Percentiles rank a stretch among this genome's conserved stretches.
Conservation (phyloP, 768 basidiomycete genomes). For the Mycena rebaudengoi region DNA sequence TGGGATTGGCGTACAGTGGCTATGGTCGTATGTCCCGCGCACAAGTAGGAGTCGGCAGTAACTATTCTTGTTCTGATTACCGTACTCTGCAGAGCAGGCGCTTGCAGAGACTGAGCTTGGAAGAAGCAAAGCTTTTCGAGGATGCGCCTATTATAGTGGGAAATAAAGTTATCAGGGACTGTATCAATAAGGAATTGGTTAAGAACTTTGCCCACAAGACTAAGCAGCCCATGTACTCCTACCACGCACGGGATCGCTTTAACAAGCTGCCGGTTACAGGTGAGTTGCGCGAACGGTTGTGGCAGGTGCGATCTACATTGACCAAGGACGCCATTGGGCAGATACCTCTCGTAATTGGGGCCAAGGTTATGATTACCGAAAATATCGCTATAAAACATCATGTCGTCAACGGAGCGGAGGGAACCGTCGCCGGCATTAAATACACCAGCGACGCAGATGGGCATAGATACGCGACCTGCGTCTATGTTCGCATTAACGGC, state of each 20-base stretch:
- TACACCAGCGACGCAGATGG: not conserved
- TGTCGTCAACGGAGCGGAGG: constrained; percentile 29
- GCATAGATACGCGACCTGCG: not conserved
- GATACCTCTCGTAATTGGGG: constrained; percentile 25
- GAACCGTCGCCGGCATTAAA: constrained; percentile 11
- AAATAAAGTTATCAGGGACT: constrained; percentile 18
- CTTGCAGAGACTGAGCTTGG: too few relatives aligned
- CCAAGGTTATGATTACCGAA: constrained; percentile 30
- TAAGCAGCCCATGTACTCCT: not conserved
- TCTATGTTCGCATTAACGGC: not conserved
- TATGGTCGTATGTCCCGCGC: too few relatives aligned
- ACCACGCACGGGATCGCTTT: not conserved
- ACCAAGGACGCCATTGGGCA: constrained; percentile 21
- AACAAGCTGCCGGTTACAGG: not conserved
- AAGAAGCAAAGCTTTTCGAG: constrained; percentile 11
- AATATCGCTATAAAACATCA: constrained; percentile 24
- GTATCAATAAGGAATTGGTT: constrained; percentile 13
- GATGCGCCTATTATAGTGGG: constrained; percentile 31
- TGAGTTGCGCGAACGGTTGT: not conserved
- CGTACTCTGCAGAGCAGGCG: too few relatives aligned
- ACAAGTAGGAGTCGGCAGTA: not conserved
- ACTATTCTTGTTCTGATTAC: not conserved
- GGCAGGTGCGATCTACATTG: not conserved
- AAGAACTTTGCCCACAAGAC: not conserved
- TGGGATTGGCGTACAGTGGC: constrained; percentile 1